phyloP scores from a whole-genome alignment of 192 early-diverging fungal genomes.

The Coemansia sp. region DNA sequence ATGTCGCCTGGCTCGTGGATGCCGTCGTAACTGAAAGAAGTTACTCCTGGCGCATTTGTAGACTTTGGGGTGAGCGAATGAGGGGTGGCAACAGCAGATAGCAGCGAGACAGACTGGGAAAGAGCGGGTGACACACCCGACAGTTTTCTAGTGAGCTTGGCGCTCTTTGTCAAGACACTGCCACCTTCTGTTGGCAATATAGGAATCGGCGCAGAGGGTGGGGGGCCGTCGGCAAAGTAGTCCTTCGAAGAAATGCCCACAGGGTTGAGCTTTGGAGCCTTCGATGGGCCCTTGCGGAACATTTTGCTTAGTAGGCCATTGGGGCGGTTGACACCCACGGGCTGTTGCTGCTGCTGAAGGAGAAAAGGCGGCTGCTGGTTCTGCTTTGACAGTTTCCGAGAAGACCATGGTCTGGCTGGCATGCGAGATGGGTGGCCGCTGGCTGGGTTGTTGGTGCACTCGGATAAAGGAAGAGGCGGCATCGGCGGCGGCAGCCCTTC shows the following conservation, averaged over 20 bases:
- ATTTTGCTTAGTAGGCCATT: conserved; percentile 44
- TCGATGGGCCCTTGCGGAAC: conserved; percentile 47
- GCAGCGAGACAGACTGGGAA: conserved; percentile 12
- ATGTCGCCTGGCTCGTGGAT: not conserved
- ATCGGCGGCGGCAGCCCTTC: conserved; percentile 1
- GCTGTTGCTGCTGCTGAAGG: conserved; percentile 8
- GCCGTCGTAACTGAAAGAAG: conserved; percentile 2
- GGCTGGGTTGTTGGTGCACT: not conserved
- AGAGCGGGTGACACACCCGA: conserved; percentile 20
- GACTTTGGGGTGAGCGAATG: conserved; percentile 26
- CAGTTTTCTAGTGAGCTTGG: conserved; percentile 33
- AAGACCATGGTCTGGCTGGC: not conserved
- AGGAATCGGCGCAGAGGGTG: conserved; percentile 13
- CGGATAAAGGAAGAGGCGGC: not conserved
- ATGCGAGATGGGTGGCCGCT: not conserved
- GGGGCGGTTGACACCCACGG: conserved; percentile 14
- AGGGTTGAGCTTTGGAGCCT: conserved; percentile 46
- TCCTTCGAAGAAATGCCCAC: conserved; percentile 52
- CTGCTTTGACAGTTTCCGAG: conserved; percentile 12
- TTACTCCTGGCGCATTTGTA: conserved; percentile 9
- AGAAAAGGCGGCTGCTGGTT: conserved; percentile 13
- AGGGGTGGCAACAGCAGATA: conserved; percentile 6
- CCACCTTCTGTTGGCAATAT: not conserved
- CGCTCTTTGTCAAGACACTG: conserved; percentile 11
- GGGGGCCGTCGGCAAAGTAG: conserved; percentile 30